These are phyloP conservation scores for Nicotiana sylvestris DNA, from an alignment of 257 asterid species.

Conservation along the genomic window DNA sequence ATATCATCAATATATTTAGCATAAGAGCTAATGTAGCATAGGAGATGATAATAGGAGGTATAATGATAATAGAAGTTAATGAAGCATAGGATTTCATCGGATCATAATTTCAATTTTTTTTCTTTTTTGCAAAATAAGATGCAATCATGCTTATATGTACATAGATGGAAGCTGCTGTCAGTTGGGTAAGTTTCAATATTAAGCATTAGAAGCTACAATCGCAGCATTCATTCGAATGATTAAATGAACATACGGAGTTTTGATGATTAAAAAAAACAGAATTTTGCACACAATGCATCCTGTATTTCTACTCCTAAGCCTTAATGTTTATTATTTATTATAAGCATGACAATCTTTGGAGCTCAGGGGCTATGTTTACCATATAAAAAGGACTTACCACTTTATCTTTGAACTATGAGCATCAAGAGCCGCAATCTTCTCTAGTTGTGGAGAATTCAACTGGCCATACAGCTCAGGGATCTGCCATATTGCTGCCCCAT, in stretches of 20 bases:
- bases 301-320: neutral
- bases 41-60: neutral
- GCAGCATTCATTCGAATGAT: neutral
- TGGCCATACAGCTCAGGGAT: slow-evolving; percentile 97
- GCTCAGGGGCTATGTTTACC: neutral
- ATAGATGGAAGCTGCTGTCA: neutral
- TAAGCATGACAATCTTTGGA: neutral
- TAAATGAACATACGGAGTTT: neutral
- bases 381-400: slow-evolving; percentile 43
- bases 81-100: neutral
- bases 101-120: neutral
- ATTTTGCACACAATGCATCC: neutral
- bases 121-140: neutral
- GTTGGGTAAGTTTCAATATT: neutral
- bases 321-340: neutral
- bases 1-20: neutral
- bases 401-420: slow-evolving; percentile 71
- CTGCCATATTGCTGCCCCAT: slow-evolving; percentile 96
- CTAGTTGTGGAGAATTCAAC: slow-evolving; percentile 86
- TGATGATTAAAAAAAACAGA: neutral
- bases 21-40: neutral
- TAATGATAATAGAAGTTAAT: neutral
- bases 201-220: neutral
- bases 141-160: neutral
- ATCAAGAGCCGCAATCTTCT: slow-evolving; percentile 76